A percentile compares a stretch with the other conserved stretches of the same genome.
Evolutionary conservation across 306 rosid species (phyloP).

Genomic region (Pyrus pyrifolia): DNA sequence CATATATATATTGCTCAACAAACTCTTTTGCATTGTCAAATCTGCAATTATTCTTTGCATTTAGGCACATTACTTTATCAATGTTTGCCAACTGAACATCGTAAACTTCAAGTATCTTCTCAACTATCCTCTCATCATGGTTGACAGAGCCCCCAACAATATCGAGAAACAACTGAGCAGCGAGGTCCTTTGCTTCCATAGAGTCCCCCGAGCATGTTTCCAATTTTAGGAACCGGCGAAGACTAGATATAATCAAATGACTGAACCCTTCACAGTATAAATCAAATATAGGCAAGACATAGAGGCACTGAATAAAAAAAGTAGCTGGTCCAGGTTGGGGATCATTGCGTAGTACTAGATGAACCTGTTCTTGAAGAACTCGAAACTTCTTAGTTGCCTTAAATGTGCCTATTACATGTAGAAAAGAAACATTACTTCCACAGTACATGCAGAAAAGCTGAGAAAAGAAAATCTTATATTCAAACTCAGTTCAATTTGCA

Average conservation of each 20-base stretch:
- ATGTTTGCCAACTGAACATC: conserved; percentile 56
- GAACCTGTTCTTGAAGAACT: conserved; percentile 76
- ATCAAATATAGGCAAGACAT: conserved; percentile 65
- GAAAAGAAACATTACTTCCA: conserved; percentile 17
- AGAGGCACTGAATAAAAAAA: conserved; percentile 72
- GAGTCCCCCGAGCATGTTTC: conserved; percentile 32
- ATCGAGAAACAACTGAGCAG: conserved; percentile 59
- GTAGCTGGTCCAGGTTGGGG: conserved; percentile 87
- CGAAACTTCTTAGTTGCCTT: conserved; percentile 86
- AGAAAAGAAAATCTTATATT: not conserved
- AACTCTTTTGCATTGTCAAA: conserved; percentile 45
- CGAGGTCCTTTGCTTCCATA: conserved; percentile 48
- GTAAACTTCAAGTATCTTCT: conserved; percentile 64
- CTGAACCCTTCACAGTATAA: conserved; percentile 66
- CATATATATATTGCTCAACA: conserved; percentile 51
- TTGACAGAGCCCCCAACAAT: conserved; percentile 57
- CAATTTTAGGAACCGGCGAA: conserved; percentile 56
- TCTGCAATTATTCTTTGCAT: conserved; percentile 28
- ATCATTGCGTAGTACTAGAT: conserved; percentile 63
- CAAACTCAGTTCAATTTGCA: not conserved
- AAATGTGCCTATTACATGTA: conserved; percentile 58
- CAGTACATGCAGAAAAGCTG: not conserved
- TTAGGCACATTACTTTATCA: conserved; percentile 51
- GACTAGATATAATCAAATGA: conserved; percentile 74
- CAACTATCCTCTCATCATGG: conserved; percentile 63